Evolutionary conservation across 768 basidiomycete species (phyloP).

Genomic region (Suillus ampliporus): DNA sequence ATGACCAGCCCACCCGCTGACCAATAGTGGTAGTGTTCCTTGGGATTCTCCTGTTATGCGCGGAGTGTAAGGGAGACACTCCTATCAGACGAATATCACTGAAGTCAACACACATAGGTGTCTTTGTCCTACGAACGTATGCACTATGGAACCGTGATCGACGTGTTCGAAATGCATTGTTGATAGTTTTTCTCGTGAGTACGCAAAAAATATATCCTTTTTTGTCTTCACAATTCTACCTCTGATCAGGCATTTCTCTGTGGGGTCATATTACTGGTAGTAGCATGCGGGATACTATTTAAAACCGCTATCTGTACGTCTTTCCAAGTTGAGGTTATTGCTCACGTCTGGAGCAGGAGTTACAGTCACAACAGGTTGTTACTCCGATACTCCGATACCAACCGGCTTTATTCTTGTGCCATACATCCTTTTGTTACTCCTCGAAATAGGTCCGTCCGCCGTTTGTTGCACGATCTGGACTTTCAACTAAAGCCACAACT

Average conservation of each 20-base stretch:
- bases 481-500: not conserved
- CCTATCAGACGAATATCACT: not conserved
- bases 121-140: conserved; percentile 1
- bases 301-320: not conserved
- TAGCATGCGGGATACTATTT: not conserved
- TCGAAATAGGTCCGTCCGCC: not conserved
- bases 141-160: conserved; percentile 3
- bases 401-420: not conserved
- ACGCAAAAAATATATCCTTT: not conserved
- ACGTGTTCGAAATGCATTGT: not conserved
- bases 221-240: not conserved
- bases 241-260: not conserved
- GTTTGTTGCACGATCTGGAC: not conserved
- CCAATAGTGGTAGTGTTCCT: not conserved
- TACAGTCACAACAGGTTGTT: not conserved
- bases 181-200: not conserved
- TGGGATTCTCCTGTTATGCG: not conserved
- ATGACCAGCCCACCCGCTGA: not conserved
- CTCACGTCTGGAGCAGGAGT: not conserved
- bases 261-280: not conserved
- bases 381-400: not conserved
- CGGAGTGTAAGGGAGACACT: not conserved
- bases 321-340: too few species aligned
- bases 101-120: not conserved
- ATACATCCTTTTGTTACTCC: not conserved